These are phyloP conservation scores for Colletotrichum liaoningense DNA, from an alignment of 2,329 filamentous ascomycete genomes.

Conservation along the genomic window DNA sequence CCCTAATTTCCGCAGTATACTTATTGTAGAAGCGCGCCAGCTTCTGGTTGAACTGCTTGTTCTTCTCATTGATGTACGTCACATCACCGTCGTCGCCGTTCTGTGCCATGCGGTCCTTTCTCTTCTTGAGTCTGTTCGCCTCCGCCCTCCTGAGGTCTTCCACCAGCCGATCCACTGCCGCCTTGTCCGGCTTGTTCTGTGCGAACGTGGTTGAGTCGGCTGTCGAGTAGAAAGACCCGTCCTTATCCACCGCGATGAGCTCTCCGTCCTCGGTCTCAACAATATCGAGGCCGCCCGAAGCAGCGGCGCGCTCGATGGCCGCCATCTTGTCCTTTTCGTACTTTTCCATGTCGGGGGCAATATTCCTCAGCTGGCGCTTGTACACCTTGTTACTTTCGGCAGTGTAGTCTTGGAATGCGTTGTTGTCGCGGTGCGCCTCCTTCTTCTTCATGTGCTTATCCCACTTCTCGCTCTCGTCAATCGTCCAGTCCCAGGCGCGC, in stretches of 20 bases:
- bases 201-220: conserved; percentile 84
- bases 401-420: conserved; percentile 89
- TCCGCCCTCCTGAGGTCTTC: conserved; percentile 89
- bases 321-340: conserved; percentile 90
- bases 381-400: conserved; percentile 93
- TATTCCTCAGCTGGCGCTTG: conserved; percentile 85
- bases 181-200: conserved; percentile 88
- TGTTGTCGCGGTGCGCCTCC: conserved; percentile 81
- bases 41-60: conserved; percentile 99
- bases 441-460: conserved; percentile 92
- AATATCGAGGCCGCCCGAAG: conserved; percentile 87
- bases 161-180: conserved; percentile 88
- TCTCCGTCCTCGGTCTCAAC: conserved; percentile 96
- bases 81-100: conserved; percentile 91
- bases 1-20: conserved; percentile 96
- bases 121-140: conserved; percentile 86
- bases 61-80: conserved; percentile 99
- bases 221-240: conserved; percentile 91
- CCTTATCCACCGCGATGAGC: conserved; percentile 91
- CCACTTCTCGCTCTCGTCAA: conserved; percentile 95
- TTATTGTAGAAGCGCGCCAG: conserved; percentile 96
- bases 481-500: conserved; percentile 98
- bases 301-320: conserved; percentile 86
- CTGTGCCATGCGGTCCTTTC: conserved; percentile 80
- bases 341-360: conserved; percentile 81